Conservation (phyloP, 1,139 yeast species). For the Zygoascus meyerae region DNA sequence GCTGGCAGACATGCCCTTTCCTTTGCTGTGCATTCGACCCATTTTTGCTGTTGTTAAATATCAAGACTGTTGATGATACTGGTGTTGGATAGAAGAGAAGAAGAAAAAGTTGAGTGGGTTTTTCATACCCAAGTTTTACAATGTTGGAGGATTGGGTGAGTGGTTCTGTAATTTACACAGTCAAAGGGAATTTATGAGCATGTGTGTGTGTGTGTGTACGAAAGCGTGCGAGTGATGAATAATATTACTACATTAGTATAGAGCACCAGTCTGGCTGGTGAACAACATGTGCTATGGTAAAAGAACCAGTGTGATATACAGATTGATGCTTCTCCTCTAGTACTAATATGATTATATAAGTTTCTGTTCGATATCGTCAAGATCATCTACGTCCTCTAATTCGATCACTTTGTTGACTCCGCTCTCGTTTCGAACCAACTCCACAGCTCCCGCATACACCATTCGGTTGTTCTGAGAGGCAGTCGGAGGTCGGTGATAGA, state of each 20-base stretch:
- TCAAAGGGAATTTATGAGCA: too few relatives aligned
- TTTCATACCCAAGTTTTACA: not conserved
- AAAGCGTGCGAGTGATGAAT: too few relatives aligned
- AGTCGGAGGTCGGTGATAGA: slow-evolving; percentile 85
- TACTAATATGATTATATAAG: slow-evolving; percentile 9
- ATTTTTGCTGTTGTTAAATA: slow-evolving; percentile 34
- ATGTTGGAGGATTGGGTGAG: not conserved
- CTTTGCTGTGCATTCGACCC: slow-evolving; percentile 66
- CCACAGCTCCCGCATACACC: slow-evolving; percentile 89
- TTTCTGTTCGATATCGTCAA: slow-evolving; percentile 26
- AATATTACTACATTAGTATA: too few relatives aligned
- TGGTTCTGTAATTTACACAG: slow-evolving; percentile 10
- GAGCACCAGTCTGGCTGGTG: too few relatives aligned
- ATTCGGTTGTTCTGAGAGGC: slow-evolving; percentile 71
- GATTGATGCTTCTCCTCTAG: not conserved
- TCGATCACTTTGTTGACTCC: slow-evolving; percentile 52
- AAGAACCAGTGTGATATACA: not conserved
- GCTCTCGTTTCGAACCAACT: slow-evolving; percentile 67
- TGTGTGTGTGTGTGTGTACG: too few relatives aligned
- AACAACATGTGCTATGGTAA: not conserved
- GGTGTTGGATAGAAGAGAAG: slow-evolving; percentile 1
- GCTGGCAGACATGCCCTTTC: slow-evolving; percentile 99
- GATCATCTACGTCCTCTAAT: slow-evolving; percentile 30
- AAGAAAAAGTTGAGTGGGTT: slow-evolving; percentile 10
- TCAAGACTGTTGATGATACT: not conserved